Evolutionary conservation across 352 stramenopile genomes (phyloP), one percentile per base, ranked within the genome.

Genomic region (Phytophthora parvispora): DNA sequence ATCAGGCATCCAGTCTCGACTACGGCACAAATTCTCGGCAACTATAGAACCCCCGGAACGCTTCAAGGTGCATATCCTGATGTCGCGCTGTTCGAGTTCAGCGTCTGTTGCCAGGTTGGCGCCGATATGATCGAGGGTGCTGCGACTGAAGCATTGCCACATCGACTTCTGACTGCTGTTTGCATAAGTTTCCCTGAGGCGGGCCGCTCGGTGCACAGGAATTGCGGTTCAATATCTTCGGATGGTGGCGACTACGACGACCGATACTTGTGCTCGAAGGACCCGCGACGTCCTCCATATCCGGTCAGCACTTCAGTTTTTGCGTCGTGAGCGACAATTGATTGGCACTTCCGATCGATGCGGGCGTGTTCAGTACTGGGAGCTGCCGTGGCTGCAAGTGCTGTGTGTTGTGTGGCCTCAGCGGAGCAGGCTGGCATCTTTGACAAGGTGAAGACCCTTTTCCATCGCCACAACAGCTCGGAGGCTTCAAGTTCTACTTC

Each of bases 401-500:
- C 48, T 2, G 47, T 64, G 20, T 65, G 20, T 15, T 27, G 36
- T 16, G 29, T 47, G 18, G 22, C 36, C 7, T 65, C 24, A 12
- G 45, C 47, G 15, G 38, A 70, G 6, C 6, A 54, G 4, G 58
- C n/a, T n/a, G 63, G 55, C 7, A 45, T 71, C n/a, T 22, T 71
- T 16, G 64, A 71, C 28, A 60, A 56, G 22, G 55, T 71, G 16
- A 71, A 71, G 28, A 27, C 13, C 31, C 20, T 71, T 12, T 60
- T 71, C 20, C 47, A 50, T 36, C 36, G 40, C 4, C 20, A 47
- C 12, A 32, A 67, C 40, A 49, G 10, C 34, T 53, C 34, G 9
- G 28, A 31, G 13, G n/a, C n/a, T n/a, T n/a, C n/a, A n/a, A n/a
- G n/a, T n/a, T 49, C 42, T 6, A 24, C 42, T 42, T 56, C 36